Evolutionary conservation across 2,329 filamentous ascomycete species (phyloP).

Genomic region (Epichloe elymi): DNA sequence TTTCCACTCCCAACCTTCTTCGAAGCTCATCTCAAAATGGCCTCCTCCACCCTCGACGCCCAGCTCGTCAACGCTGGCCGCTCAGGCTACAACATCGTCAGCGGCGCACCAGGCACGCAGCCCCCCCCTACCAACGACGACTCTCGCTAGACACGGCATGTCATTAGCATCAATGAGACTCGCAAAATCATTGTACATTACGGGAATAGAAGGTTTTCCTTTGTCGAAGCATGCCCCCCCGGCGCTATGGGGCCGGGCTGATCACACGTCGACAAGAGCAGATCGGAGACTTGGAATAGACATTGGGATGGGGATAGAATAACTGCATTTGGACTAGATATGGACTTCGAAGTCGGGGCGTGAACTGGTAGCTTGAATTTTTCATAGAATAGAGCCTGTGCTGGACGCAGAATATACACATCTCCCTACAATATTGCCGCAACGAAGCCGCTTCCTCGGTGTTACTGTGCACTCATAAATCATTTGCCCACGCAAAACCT

Average conservation of each 20-base stretch:
- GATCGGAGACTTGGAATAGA: neutral
- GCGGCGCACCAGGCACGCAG: conserved; percentile 12
- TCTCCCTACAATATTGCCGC: too few relatives aligned
- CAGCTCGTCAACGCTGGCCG: conserved; percentile 26
- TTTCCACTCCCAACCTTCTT: too few relatives aligned
- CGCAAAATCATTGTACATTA: too few relatives aligned
- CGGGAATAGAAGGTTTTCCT: neutral
- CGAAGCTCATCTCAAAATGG: conserved; percentile 2
- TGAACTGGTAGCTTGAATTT: neutral
- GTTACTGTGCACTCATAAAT: neutral
- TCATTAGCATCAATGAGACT: too few relatives aligned
- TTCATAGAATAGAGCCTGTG: too few relatives aligned
- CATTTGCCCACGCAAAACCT: conserved; percentile 37
- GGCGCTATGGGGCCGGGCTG: neutral
- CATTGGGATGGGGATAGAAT: too few relatives aligned
- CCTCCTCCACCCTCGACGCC: conserved; percentile 12
- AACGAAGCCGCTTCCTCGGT: too few relatives aligned
- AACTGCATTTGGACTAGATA: too few relatives aligned
- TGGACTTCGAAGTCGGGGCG: neutral
- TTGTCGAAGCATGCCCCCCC: neutral
- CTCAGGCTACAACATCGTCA: conserved; percentile 30
- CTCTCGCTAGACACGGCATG: conserved; percentile 5
- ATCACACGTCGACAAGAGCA: neutral
- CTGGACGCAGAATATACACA: too few relatives aligned
- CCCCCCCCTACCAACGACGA: conserved; percentile 2